A percentile compares a stretch with the other conserved stretches of the same genome.
phyloP scores from a whole-genome alignment of 176 grass and related monocot genomes.

The Triticum monococcum region DNA sequence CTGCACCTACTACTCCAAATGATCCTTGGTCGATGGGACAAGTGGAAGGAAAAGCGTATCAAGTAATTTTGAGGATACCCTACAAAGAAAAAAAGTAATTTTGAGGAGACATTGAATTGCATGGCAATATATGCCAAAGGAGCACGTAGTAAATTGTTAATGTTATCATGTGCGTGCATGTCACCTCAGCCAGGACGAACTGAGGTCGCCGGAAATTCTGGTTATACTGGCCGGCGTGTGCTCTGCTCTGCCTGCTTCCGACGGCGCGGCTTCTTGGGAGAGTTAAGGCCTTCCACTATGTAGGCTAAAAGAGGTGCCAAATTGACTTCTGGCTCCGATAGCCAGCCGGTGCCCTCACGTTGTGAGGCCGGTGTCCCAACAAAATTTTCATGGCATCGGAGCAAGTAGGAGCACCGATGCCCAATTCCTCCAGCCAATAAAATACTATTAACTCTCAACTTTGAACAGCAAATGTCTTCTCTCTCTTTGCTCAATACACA shows the following conservation, averaged over 20 bases:
- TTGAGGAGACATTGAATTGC: background rate
- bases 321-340: too few relatives aligned
- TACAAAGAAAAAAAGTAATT: background rate
- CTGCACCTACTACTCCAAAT: conserved; percentile 39
- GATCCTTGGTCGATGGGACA: background rate
- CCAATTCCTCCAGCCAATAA: too few relatives aligned
- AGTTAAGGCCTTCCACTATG: too few relatives aligned
- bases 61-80: background rate
- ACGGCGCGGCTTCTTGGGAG: background rate
- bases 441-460: too few relatives aligned
- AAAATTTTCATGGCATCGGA: too few relatives aligned
- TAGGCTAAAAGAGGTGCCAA: too few relatives aligned
- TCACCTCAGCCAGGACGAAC: background rate
- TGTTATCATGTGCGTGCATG: background rate
- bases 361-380: too few relatives aligned
- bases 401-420: too few relatives aligned
- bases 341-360: too few relatives aligned
- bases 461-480: too few relatives aligned
- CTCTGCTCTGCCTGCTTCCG: too few relatives aligned
- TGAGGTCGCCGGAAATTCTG: background rate
- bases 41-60: background rate
- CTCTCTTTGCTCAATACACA: too few relatives aligned
- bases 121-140: background rate
- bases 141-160: background rate
- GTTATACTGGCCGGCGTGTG: background rate